A percentile compares a stretch with the other conserved stretches of the same genome.
phyloP scores from a whole-genome alignment of 1,284 basidiomycete genomes.

The Ceratobasidium sp. region DNA sequence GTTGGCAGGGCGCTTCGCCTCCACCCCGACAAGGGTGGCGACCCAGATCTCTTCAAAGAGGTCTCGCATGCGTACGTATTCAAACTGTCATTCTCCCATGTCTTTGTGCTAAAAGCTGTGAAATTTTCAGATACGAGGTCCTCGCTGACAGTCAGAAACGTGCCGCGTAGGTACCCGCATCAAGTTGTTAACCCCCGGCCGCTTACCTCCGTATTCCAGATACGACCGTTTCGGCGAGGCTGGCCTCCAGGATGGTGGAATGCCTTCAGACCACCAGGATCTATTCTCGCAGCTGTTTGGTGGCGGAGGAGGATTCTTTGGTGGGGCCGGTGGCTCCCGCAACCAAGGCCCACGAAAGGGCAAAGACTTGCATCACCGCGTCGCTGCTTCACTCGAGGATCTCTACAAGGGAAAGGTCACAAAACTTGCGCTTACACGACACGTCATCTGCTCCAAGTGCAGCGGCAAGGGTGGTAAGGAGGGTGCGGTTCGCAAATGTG shows the following conservation, averaged over 20 bases:
- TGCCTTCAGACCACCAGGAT: conserved; percentile 97
- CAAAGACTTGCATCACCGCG: conserved; percentile 97
- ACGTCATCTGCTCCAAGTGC: conserved; percentile 91
- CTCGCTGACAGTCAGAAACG: conserved; percentile 89
- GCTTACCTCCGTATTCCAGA: conserved; percentile 42
- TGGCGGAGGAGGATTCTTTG: conserved; percentile 66
- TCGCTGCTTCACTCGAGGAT: conserved; percentile 95
- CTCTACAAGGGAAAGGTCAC: conserved; percentile 98
- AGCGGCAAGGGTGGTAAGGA: conserved; percentile 97
- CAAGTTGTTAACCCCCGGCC: not conserved
- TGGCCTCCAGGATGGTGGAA: conserved; percentile 84
- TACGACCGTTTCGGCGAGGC: conserved; percentile 96
- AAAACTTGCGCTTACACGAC: conserved; percentile 95
- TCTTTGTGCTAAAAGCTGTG: not conserved
- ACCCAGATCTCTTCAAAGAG: conserved; percentile 97
- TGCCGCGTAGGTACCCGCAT: conserved; percentile 53
- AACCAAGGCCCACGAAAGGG: conserved; percentile 90
- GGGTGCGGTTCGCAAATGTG: conserved; percentile 85
- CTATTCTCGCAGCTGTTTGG: conserved; percentile 97
- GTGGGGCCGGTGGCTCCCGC: conserved; percentile 62
- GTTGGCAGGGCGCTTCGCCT: conserved; percentile 75
- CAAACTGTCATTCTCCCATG: not conserved
- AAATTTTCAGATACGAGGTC: conserved; percentile 77
- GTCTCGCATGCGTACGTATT: conserved; percentile 87
- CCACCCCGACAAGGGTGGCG: conserved; percentile 97